These are phyloP conservation scores for Cryomyces minteri DNA, from an alignment of 495 filamentous ascomycete genomes.

Conservation along the genomic window DNA sequence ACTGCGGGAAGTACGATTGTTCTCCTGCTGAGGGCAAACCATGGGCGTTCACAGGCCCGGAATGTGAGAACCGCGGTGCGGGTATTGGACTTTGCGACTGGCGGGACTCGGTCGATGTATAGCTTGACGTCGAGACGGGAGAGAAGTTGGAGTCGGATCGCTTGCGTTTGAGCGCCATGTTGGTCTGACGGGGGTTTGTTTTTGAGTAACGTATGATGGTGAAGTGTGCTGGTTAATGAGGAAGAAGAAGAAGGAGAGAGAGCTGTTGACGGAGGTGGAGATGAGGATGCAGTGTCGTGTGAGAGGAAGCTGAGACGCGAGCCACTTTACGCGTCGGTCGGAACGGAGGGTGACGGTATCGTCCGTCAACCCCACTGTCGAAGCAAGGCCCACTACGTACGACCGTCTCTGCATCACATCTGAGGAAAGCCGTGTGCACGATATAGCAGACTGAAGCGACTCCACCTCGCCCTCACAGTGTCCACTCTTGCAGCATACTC, in stretches of 20 bases:
- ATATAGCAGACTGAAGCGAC: background rate
- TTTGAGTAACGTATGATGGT: background rate
- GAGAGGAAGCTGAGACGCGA: background rate
- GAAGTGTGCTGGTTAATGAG: background rate
- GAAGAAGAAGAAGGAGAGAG: background rate
- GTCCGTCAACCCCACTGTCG: background rate
- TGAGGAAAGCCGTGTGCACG: background rate
- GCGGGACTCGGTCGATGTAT: conserved; percentile 3
- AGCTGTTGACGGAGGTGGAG: background rate
- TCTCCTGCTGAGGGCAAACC: conserved; percentile 3
- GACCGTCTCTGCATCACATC: too few species aligned
- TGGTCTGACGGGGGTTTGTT: background rate
- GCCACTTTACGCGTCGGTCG: background rate
- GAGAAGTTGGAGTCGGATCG: conserved; percentile 13
- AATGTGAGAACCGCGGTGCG: conserved; percentile 3
- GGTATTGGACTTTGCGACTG: conserved; percentile 9
- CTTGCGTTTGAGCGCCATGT: conserved; percentile 22
- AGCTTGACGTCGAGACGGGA: conserved; percentile 14
- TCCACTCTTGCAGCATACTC: background rate
- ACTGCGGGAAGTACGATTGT: conserved; percentile 1
- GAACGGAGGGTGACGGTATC: background rate
- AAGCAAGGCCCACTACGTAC: background rate
- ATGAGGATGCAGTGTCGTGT: background rate
- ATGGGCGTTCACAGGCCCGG: conserved; percentile 3
- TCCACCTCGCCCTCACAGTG: background rate